A percentile compares a stretch with the other conserved stretches of the same genome.
Conservation (phyloP, 116 monocot genomes). For the Iris pallida region DNA sequence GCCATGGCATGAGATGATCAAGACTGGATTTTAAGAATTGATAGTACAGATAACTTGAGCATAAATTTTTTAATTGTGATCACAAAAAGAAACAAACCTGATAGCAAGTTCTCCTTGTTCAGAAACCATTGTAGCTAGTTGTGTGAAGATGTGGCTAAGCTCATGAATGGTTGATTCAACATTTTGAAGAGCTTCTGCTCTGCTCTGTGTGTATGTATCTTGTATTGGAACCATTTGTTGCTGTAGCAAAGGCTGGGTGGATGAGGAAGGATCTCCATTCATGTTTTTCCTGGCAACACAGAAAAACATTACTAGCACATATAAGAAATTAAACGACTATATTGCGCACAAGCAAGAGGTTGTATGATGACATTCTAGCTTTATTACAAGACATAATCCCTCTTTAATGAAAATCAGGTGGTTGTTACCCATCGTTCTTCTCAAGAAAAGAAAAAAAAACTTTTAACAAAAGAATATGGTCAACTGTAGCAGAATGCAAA, state of each 20-base stretch:
- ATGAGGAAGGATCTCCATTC: constrained; percentile 61
- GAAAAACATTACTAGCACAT: neutral
- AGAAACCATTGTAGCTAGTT: constrained; percentile 79
- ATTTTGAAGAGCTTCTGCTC: constrained; percentile 83
- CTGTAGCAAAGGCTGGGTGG: constrained; percentile 49
- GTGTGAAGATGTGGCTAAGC: constrained; percentile 71
- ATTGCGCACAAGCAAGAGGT: too few relatives aligned
- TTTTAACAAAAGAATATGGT: neutral
- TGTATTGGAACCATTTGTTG: constrained; percentile 61
- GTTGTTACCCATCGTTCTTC: neutral
- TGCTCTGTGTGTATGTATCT: constrained; percentile 78
- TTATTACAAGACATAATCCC: neutral
- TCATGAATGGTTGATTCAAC: constrained; percentile 86
- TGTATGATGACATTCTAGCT: neutral
- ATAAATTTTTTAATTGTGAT: too few relatives aligned
- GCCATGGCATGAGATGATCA: too few relatives aligned
- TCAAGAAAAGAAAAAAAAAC: neutral
- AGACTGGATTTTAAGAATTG: too few relatives aligned
- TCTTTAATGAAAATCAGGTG: neutral
- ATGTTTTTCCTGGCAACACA: constrained; percentile 39
- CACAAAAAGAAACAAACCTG: constrained; percentile 31
- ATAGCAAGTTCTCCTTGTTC: constrained; percentile 76
- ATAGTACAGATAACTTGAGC: too few relatives aligned
- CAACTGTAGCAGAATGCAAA: neutral
- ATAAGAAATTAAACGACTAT: too few relatives aligned